Conservation (phyloP, 75 land plant species). For the Picea sitchensis region DNA sequence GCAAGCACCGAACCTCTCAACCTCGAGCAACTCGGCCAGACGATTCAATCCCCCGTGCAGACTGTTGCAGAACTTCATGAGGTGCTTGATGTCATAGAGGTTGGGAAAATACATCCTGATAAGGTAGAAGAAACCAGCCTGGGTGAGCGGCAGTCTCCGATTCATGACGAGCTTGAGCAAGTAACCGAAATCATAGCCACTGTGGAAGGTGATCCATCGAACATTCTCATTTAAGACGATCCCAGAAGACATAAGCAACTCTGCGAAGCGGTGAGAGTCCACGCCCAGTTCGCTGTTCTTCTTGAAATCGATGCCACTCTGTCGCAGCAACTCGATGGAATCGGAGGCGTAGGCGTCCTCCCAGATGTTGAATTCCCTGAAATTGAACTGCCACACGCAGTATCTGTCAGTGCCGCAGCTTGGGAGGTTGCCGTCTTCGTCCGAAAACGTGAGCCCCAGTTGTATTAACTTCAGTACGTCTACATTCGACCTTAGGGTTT, state of each 20-base stretch:
- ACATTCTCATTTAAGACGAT: slow-evolving; percentile 43
- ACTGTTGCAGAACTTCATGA: slow-evolving; percentile 49
- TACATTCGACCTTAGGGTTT: slow-evolving; percentile 44
- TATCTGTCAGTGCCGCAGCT: slow-evolving; percentile 31
- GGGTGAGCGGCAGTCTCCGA: slow-evolving; percentile 27
- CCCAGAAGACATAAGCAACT: slow-evolving; percentile 59
- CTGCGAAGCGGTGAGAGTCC: slow-evolving; percentile 33
- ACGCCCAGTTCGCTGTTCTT: slow-evolving; percentile 42
- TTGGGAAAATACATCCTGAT: slow-evolving; percentile 48
- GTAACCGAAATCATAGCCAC: slow-evolving; percentile 63
- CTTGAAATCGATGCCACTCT: slow-evolving; percentile 58
- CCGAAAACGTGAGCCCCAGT: slow-evolving; percentile 61
- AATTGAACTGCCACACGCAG: slow-evolving; percentile 72
- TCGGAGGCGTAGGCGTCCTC: slow-evolving; percentile 45
- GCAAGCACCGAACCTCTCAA: slow-evolving; percentile 56
- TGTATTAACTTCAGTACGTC: slow-evolving; percentile 57
- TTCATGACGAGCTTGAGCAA: slow-evolving; percentile 43
- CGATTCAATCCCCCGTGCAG: slow-evolving; percentile 54
- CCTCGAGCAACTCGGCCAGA: slow-evolving; percentile 50
- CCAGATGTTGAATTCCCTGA: slow-evolving; percentile 42
- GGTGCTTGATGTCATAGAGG: slow-evolving; percentile 57
- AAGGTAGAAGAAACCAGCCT: slow-evolving; percentile 35
- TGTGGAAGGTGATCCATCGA: slow-evolving; percentile 67
- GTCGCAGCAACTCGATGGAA: slow-evolving; percentile 53
- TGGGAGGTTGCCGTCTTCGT: slow-evolving; percentile 51